phyloP scores from a whole-genome alignment of 1,284 basidiomycete species.

The Pterulicium gracile region DNA sequence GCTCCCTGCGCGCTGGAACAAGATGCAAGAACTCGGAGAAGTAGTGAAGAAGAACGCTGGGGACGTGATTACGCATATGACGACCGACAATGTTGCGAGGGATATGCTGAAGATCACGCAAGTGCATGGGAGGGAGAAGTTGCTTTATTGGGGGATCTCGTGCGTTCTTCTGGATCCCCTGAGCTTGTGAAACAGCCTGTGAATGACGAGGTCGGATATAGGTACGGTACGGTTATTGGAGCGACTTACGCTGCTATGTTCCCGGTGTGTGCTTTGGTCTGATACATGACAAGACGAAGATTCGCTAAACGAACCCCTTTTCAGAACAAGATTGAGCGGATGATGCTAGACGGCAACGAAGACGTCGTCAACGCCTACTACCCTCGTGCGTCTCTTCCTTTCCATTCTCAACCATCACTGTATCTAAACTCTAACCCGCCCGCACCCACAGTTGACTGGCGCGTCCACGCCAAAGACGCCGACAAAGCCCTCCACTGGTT shows the following conservation, averaged over 20 bases:
- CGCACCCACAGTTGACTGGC: slow-evolving; percentile 2
- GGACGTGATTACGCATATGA: background rate
- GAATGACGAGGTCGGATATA: background rate
- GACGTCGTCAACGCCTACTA: no score
- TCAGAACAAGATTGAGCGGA: background rate
- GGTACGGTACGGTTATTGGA: background rate
- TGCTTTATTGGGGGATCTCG: background rate
- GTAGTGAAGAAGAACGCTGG: background rate
- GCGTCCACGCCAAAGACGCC: background rate
- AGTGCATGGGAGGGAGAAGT: background rate
- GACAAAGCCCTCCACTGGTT: background rate
- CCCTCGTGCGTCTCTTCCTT: no score
- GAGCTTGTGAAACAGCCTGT: background rate
- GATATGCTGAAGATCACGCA: background rate
- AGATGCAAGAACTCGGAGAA: background rate
- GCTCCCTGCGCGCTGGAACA: background rate
- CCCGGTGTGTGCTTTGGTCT: background rate
- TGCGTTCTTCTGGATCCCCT: background rate
- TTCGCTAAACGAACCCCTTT: background rate
- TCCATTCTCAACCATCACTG: no score
- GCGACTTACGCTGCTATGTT: background rate
- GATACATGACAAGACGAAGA: background rate
- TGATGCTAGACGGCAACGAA: background rate
- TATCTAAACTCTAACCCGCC: no score
- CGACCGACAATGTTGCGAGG: background rate